Evolutionary conservation across 257 asterid genomes (phyloP), one percentile per base, ranked within the genome.

Genomic region (Rhazya stricta): DNA sequence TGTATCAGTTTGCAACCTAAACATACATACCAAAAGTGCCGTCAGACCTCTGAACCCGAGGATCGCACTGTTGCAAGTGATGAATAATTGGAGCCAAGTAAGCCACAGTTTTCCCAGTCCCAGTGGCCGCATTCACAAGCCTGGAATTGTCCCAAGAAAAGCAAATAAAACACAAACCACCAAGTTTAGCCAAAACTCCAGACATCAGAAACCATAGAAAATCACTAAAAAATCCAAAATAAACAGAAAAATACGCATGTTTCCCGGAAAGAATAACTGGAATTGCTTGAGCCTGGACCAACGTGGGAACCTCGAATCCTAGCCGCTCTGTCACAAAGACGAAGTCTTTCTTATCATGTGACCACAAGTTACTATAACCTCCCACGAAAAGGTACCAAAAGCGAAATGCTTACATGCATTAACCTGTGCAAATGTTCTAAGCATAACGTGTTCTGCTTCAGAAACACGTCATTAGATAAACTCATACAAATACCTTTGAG

Each of bases 111-210:
- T 95, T 95, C 72, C 98, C 99, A 66, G 94, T 95, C 50, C 99
- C 99, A 56, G 98, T 95, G 0, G 98, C 96, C 1, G 98, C 99
- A 84, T 92, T 95, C 65, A 95, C 96, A 75, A 95, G 93, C 91
- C 99, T 95, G 69, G 62, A 48, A 76, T 77, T 43, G 77, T 23
- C 83, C 74, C n/a, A n/a, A n/a, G 69, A 69, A 74, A 76, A 67
- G 48, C 29, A 81, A 5, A 57, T 65, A 71, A 56, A 56, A 70
- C 62, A 37, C 2, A 23, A 65, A 50, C 32, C 58, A 5, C 25
- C 68, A 57, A 57, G 48, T 27, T n/a, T 23, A 19, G 21, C 19
- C 29, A 67, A 80, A 6, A 15, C 48, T n/a, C 42, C 12, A 76
- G 1, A 43, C 56, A 71, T 73, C 10, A 36, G 13, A 32, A 12